Evolutionary conservation across 345 rosid genomes (phyloP).

Genomic region (Pugionium dolabratum): DNA sequence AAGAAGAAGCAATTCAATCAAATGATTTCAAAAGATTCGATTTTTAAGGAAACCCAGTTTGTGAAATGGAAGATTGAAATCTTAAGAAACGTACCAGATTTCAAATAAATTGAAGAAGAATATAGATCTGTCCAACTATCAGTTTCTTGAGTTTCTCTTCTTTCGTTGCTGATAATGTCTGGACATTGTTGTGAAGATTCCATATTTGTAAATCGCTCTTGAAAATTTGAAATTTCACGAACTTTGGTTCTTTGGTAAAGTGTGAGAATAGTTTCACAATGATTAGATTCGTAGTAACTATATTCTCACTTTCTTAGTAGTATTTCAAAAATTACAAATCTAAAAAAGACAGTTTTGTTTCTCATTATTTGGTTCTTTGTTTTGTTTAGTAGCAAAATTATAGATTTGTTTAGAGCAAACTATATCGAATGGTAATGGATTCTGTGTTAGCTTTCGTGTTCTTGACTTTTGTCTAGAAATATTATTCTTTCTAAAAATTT

Average conservation of each 20-base stretch:
- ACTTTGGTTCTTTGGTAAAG: conserved; percentile 12
- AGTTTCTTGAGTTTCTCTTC: conserved; percentile 4
- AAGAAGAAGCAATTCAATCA: conserved; percentile 17
- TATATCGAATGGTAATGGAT: no score
- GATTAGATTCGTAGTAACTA: conserved; percentile 37
- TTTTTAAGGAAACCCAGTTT: conserved; percentile 30
- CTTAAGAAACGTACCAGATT: conserved; percentile 29
- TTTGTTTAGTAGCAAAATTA: no score
- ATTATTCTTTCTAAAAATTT: no score
- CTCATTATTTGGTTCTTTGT: no score
- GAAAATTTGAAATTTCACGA: conserved; percentile 23
- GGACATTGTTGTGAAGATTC: conserved; percentile 21
- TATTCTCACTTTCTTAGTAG: conserved; percentile 15
- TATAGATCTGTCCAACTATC: conserved; percentile 7
- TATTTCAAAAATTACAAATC: no score
- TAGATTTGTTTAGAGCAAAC: no score
- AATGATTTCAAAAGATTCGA: conserved; percentile 6
- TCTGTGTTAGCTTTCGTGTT: no score
- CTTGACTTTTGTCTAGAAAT: no score
- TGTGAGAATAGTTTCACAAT: conserved; percentile 28
- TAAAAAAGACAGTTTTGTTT: no score
- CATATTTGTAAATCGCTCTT: conserved; percentile 25
- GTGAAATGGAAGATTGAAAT: not conserved
- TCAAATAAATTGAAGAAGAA: not conserved
- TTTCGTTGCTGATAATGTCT: conserved; percentile 4